These are phyloP conservation scores for Kalmusia sp. DNA, from an alignment of 2,329 filamentous ascomycete species.

Conservation along the genomic window DNA sequence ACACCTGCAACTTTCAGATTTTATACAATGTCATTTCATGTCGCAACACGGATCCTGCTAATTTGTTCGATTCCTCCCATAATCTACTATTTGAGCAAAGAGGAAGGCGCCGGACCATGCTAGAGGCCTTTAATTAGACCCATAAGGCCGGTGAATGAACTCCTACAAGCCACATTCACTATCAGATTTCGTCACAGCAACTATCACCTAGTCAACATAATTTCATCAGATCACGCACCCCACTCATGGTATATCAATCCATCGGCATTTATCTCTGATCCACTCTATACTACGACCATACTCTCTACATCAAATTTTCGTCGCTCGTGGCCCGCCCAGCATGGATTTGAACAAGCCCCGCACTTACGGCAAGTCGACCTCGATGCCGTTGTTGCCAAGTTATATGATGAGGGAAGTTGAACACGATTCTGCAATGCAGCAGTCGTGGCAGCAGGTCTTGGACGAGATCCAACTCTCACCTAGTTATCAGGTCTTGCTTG, in stretches of 20 bases:
- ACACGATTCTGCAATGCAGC: neutral
- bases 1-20: no score
- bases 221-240: neutral
- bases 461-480: slow-evolving; percentile 5
- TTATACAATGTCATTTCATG: no score
- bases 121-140: no score
- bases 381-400: slow-evolving; percentile 2
- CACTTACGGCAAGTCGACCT: neutral
- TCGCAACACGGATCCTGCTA: no score
- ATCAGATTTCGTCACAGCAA: neutral
- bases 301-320: neutral
- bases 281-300: neutral
- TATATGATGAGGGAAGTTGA: neutral
- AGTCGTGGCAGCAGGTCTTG: neutral
- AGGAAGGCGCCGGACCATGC: no score
- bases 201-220: slow-evolving; percentile 1
- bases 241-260: neutral
- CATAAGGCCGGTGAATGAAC: no score
- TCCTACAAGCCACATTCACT: neutral
- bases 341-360: neutral
- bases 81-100: no score
- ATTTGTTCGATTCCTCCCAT: no score
- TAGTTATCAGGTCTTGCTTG: neutral
- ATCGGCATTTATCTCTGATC: neutral
- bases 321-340: neutral